Evolutionary conservation across 768 basidiomycete genomes (phyloP).

Genomic region (Termitomyces sp.): DNA sequence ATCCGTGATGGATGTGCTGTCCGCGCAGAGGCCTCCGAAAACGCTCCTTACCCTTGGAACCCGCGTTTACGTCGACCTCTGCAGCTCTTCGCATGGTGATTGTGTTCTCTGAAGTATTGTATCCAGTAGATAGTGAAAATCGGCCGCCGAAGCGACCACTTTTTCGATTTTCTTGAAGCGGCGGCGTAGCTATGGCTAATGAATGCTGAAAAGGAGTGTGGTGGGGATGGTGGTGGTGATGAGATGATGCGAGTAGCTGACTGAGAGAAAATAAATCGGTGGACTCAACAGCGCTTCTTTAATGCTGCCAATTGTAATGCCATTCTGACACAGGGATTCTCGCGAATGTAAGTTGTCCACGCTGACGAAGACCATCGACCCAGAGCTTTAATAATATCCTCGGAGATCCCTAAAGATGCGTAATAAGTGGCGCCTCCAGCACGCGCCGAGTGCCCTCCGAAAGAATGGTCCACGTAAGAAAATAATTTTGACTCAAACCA

Average conservation of each 20-base stretch:
- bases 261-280: background rate
- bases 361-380: constrained; percentile 22
- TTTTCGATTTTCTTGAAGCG: too few species aligned
- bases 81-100: background rate
- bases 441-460: constrained; percentile 19
- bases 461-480: constrained; percentile 9
- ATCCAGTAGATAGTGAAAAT: too few species aligned
- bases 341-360: constrained; percentile 21
- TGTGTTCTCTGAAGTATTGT: too few species aligned
- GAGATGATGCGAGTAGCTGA: constrained; percentile 3
- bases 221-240: constrained; percentile 19
- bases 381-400: constrained; percentile 20
- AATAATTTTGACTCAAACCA: constrained; percentile 21
- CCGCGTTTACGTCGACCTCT: too few species aligned
- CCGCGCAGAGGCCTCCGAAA: too few species aligned
- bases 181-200: background rate
- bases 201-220: constrained; percentile 9
- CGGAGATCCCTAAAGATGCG: constrained; percentile 18
- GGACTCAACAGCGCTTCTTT: too few species aligned
- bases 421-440: constrained; percentile 22
- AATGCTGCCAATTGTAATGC: constrained; percentile 12
- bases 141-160: too few species aligned
- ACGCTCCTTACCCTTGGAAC: too few species aligned
- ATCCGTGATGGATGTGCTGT: too few species aligned
- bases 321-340: constrained; percentile 16